phyloP scores from a whole-genome alignment of 768 basidiomycete genomes.

The Kondoa malvinella region DNA sequence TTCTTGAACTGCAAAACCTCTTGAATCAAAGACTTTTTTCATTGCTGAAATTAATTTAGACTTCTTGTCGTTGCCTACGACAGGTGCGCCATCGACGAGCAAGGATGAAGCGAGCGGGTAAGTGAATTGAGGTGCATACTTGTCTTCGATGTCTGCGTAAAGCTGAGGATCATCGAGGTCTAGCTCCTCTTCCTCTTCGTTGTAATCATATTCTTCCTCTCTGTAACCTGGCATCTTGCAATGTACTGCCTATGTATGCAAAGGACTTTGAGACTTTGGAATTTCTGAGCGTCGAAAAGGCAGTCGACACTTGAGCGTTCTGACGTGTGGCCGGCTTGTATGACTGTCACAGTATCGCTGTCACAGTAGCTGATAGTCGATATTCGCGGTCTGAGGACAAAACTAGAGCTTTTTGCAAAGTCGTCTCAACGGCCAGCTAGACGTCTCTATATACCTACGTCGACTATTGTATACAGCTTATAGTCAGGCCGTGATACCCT shows the following conservation, averaged over 20 bases:
- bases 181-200: background rate
- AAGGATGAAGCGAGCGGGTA: slow-evolving; percentile 62
- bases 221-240: background rate
- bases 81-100: slow-evolving; percentile 71
- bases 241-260: background rate
- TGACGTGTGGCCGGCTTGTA: too few species aligned
- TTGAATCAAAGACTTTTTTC: slow-evolving; percentile 63
- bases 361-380: too few species aligned
- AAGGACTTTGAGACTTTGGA: too few species aligned
- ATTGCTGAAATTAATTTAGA: slow-evolving; percentile 67
- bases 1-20: slow-evolving; percentile 56
- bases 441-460: too few species aligned
- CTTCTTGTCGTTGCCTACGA: slow-evolving; percentile 65
- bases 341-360: too few species aligned
- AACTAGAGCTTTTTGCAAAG: too few species aligned
- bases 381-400: too few species aligned
- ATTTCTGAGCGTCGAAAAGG: too few species aligned
- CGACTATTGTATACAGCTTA: too few species aligned
- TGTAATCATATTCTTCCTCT: background rate
- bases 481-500: too few species aligned
- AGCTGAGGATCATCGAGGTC: background rate
- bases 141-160: slow-evolving; percentile 1
- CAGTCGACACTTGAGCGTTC: too few species aligned
- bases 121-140: background rate
- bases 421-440: too few species aligned